Conservation (phyloP, 2,329 filamentous ascomycete genomes). For the Fusarium annulatum region DNA sequence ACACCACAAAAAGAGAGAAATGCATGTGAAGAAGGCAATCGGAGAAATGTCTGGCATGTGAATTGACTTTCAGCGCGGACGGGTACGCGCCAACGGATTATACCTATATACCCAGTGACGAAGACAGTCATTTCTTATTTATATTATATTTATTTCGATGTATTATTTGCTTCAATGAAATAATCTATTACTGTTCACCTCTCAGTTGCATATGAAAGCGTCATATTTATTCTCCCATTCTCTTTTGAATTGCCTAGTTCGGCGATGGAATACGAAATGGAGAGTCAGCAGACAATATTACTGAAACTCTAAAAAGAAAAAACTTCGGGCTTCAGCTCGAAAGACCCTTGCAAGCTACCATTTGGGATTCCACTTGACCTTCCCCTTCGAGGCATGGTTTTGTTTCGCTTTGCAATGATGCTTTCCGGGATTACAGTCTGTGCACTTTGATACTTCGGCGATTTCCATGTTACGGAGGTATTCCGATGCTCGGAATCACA, state of each 20-base stretch:
- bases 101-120: slow-evolving; percentile 45
- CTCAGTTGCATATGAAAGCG: neutral
- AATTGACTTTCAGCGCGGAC: slow-evolving; percentile 7
- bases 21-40: neutral
- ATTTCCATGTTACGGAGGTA: slow-evolving; percentile 3
- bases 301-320: slow-evolving; percentile 5
- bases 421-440: slow-evolving; percentile 12
- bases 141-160: neutral
- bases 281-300: neutral
- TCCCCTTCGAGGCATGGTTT: slow-evolving; percentile 7
- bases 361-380: neutral
- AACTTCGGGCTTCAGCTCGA: slow-evolving; percentile 1
- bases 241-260: neutral
- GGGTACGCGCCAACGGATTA: slow-evolving; percentile 37
- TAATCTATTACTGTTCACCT: neutral
- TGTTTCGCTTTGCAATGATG: slow-evolving; percentile 2
- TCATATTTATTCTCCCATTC: neutral
- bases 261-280: neutral
- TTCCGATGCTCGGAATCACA: neutral
- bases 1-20: slow-evolving; percentile 4
- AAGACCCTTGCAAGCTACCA: slow-evolving; percentile 7
- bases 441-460: slow-evolving; percentile 10
- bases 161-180: slow-evolving; percentile 3
- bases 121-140: slow-evolving; percentile 29
- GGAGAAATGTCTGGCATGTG: slow-evolving; percentile 1